phyloP scores from a whole-genome alignment of 148 eudicot genomes.

The Limonium bicolor region DNA sequence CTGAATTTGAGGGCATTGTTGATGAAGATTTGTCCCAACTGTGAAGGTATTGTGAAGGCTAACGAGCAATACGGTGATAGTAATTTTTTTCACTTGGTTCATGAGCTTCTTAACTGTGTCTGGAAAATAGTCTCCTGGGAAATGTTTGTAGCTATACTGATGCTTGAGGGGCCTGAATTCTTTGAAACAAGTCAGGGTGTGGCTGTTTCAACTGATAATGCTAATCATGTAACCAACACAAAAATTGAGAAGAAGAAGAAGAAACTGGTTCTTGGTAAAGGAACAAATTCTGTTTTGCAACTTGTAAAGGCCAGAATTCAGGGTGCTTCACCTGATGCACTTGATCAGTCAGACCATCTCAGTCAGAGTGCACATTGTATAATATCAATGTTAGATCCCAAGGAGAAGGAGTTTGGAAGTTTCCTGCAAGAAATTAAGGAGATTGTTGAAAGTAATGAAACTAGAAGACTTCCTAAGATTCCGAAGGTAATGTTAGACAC shows the following conservation, averaged over 20 bases:
- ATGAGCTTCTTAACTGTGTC: conserved; percentile 29
- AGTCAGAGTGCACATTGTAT: conserved; percentile 23
- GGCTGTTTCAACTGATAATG: neutral
- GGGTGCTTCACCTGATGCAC: conserved; percentile 11
- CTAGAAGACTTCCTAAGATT: conserved; percentile 81
- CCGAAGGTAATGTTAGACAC: conserved; percentile 92
- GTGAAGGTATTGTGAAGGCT: conserved; percentile 14
- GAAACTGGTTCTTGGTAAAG: conserved; percentile 73
- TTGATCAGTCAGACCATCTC: conserved; percentile 9
- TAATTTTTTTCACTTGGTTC: conserved; percentile 31
- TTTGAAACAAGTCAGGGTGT: neutral
- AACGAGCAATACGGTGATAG: conserved; percentile 24
- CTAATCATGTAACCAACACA: conserved; percentile 18
- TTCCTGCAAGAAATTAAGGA: conserved; percentile 57
- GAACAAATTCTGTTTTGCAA: conserved; percentile 38
- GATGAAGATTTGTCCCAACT: conserved; percentile 20
- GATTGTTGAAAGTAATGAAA: conserved; percentile 87
- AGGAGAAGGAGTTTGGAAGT: conserved; percentile 21
- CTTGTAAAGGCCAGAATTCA: conserved; percentile 43
- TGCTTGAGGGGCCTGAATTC: conserved; percentile 3
- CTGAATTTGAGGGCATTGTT: conserved; percentile 20
- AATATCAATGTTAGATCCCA: conserved; percentile 36
- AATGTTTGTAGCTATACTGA: neutral
- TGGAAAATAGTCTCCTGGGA: conserved; percentile 21
- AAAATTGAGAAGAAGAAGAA: conserved; percentile 41